A percentile compares a stretch with the other conserved stretches of the same genome.
phyloP scores from a whole-genome alignment of 2,329 filamentous ascomycete species.

The Rutstroemia sydowiana region DNA sequence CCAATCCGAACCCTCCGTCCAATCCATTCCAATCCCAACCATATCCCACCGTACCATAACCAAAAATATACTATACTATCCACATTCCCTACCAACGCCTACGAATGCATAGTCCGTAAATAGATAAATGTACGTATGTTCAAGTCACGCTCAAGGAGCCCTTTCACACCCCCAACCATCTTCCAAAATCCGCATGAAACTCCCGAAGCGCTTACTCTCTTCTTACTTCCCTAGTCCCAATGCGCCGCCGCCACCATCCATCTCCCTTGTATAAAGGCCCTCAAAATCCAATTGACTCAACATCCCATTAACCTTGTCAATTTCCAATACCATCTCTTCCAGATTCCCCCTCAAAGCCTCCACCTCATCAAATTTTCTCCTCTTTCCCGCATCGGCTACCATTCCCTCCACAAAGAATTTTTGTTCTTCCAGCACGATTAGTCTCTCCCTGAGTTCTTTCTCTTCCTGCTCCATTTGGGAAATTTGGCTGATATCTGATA shows the following conservation, averaged over 20 bases:
- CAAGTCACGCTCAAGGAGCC: background rate
- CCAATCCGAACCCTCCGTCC: background rate
- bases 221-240: constrained; percentile 12
- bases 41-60: background rate
- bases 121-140: background rate
- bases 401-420: constrained; percentile 66
- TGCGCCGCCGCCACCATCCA: constrained; percentile 5
- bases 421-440: constrained; percentile 67
- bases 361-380: constrained; percentile 63
- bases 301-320: constrained; percentile 54
- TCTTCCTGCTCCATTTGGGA: constrained; percentile 57
- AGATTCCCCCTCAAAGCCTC: constrained; percentile 55
- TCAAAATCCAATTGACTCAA: constrained; percentile 45
- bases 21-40: background rate
- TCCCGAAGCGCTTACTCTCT: background rate
- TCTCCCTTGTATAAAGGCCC: constrained; percentile 25
- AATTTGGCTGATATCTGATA: constrained; percentile 43
- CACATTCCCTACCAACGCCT: background rate
- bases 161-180: background rate
- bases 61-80: background rate
- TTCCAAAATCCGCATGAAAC: background rate
- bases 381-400: constrained; percentile 60
- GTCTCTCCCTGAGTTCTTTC: constrained; percentile 56
- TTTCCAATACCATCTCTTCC: constrained; percentile 58
- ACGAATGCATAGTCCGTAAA: background rate